Evolutionary conservation across 225 moss, liverwort and hornwort species (phyloP).

Genomic region (Antitrichia curtipendula): DNA sequence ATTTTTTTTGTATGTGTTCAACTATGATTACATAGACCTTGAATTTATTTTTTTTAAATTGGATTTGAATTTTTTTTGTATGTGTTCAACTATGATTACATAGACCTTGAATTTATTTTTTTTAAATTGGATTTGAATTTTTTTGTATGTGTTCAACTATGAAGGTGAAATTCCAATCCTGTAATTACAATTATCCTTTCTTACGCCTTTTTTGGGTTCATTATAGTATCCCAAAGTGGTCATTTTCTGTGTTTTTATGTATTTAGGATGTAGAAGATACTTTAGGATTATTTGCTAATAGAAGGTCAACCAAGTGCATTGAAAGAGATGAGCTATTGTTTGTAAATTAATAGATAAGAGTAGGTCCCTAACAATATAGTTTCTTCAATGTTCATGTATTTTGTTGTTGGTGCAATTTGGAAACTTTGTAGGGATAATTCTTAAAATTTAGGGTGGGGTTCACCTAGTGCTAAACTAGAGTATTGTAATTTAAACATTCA

Average conservation of each 20-base stretch:
- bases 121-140: background rate
- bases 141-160: background rate
- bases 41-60: too few relatives aligned
- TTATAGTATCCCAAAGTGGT: too few relatives aligned
- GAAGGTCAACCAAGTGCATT: background rate
- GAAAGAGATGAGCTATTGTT: background rate
- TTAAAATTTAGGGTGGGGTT: background rate
- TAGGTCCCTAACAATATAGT: background rate
- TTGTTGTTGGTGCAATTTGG: background rate
- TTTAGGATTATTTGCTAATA: background rate
- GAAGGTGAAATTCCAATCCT: background rate
- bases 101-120: too few relatives aligned
- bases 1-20: background rate
- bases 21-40: too few relatives aligned
- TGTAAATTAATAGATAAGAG: background rate
- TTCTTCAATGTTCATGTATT: background rate
- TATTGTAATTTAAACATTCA: background rate
- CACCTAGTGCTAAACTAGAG: background rate
- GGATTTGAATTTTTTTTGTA: too few relatives aligned
- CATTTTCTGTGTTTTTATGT: background rate
- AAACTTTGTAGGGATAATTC: accelerated
- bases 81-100: too few relatives aligned
- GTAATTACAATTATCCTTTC: background rate
- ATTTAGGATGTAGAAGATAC: background rate
- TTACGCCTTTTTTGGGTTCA: background rate